Base-by-base conservation (phyloP, 2,329 filamentous ascomycete species). In the Paramyrothecium sp. region DNA sequence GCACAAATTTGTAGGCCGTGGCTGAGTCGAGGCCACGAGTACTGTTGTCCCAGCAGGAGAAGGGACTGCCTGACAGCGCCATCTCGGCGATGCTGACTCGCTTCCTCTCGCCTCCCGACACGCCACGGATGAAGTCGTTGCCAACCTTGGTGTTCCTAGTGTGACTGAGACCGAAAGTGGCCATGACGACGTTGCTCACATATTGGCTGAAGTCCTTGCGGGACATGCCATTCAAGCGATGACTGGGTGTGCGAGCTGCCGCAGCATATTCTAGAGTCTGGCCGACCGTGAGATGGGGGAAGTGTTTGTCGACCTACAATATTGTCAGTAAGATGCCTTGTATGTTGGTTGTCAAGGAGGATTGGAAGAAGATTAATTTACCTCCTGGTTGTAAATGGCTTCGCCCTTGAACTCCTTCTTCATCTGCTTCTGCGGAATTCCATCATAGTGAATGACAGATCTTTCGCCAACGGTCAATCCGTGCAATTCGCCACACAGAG, bases 21-120 rank as follows among this genome's bases (percentile, higher is more conserved):
- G 86, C 86, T 0, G 87, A 86, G 69, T 93, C 90, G 1, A 94
- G 78, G 12, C 90, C 90, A 54, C 84, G 80, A 0, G 90, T 93
- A 22, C 78, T 87, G 62, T 91, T 91, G 59, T 89, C 91, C 90
- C 91, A 95, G 0, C 73, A 75, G 7, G 66, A 69, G 46, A 86
- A 71, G 0, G 81, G 81, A 0, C 84, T 82, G 34, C 80, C 77
- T 17, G 87, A 87, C 12, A 92, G 77, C 58, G 89, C 82, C 62
- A 90, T 91, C 72, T 95, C 91, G 1, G 89, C 90, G 60, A 95
- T 92, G 49, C 87, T 90, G 5, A 96, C 91, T 69, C 92, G 86
- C 75, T 95, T 93, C 56, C 87, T 79, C 69, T 91, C 88, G 41
- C 89, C 88, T 23, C 88, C 89, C 8, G 83, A 87, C 1, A 90